These are phyloP conservation scores for Jatropha podagrica DNA, from an alignment of 441 rosid genomes.

Conservation along the genomic window DNA sequence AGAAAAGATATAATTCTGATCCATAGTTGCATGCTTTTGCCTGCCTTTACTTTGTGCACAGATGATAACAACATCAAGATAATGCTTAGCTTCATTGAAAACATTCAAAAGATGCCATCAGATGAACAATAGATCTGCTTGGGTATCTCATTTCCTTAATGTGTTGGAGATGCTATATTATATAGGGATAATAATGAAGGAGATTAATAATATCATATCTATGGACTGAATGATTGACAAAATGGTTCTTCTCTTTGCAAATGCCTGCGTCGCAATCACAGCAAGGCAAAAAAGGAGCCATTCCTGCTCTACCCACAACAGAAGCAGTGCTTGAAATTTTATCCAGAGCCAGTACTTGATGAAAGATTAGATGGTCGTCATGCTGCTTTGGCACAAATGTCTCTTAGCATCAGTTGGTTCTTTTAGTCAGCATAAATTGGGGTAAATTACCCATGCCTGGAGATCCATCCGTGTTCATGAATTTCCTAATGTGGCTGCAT, in stretches of 20 bases:
- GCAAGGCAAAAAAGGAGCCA: constrained; percentile 36
- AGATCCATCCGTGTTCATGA: background rate
- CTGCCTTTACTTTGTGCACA: constrained; percentile 18
- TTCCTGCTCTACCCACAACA: constrained; percentile 36
- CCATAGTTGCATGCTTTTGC: background rate
- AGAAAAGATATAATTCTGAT: background rate
- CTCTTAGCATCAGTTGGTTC: background rate
- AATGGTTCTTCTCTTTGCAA: constrained; percentile 24
- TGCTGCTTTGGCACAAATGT: background rate
- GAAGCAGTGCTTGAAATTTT: constrained; percentile 26
- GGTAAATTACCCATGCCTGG: background rate
- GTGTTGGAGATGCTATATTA: too few relatives aligned
- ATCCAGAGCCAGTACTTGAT: background rate
- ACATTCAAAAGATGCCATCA: constrained; percentile 28
- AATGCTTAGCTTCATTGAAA: constrained; percentile 42
- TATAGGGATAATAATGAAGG: too few relatives aligned
- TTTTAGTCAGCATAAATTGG: background rate
- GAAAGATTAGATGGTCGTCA: background rate
- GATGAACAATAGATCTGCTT: background rate
- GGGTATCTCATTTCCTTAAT: background rate
- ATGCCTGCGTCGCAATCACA: constrained; percentile 36
- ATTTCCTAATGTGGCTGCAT: background rate
- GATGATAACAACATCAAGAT: constrained; percentile 34
- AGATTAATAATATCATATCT: too few relatives aligned
- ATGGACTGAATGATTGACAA: too few relatives aligned